phyloP scores from a whole-genome alignment of 1,284 basidiomycete species.

The Marasmius tenuissimus region DNA sequence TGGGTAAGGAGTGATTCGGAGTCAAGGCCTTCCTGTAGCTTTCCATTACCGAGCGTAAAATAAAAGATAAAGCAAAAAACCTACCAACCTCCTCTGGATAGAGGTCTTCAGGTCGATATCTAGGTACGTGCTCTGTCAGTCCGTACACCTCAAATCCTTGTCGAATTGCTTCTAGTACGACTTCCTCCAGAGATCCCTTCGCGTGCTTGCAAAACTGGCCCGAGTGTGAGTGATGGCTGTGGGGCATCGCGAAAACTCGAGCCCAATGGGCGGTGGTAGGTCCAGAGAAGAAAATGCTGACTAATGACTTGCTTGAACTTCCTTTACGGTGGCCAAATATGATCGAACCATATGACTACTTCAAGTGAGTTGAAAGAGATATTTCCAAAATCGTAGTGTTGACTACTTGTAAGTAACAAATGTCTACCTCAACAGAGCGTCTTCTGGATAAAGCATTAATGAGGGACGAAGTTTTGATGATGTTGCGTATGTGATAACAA shows the following conservation, averaged over 20 bases:
- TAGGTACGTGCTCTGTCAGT: constrained; percentile 92
- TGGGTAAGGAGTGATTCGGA: constrained; percentile 49
- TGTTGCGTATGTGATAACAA: background rate
- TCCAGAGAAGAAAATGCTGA: too few relatives aligned
- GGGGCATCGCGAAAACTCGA: constrained; percentile 57
- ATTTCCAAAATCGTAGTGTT: too few relatives aligned
- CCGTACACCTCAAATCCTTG: constrained; percentile 85
- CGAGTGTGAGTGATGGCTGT: constrained; percentile 94
- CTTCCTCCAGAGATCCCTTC: constrained; percentile 71
- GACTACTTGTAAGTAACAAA: too few relatives aligned
- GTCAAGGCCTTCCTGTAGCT: constrained; percentile 45
- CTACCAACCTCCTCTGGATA: constrained; percentile 91
- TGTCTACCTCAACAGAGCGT: too few relatives aligned
- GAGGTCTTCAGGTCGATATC: constrained; percentile 78
- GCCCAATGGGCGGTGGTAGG: too few relatives aligned
- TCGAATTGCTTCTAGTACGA: constrained; percentile 76
- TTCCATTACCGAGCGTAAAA: too few relatives aligned
- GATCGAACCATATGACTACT: too few relatives aligned
- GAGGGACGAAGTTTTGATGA: too few relatives aligned
- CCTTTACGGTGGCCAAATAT: too few relatives aligned
- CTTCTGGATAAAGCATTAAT: too few relatives aligned
- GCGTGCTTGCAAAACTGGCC: constrained; percentile 97
- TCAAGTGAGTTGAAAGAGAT: too few relatives aligned
- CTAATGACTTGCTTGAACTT: too few relatives aligned
- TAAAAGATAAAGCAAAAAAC: constrained; percentile 6